Evolutionary conservation across 176 grass and related monocot genomes (phyloP).

Genomic region (Triticum timopheevii): DNA sequence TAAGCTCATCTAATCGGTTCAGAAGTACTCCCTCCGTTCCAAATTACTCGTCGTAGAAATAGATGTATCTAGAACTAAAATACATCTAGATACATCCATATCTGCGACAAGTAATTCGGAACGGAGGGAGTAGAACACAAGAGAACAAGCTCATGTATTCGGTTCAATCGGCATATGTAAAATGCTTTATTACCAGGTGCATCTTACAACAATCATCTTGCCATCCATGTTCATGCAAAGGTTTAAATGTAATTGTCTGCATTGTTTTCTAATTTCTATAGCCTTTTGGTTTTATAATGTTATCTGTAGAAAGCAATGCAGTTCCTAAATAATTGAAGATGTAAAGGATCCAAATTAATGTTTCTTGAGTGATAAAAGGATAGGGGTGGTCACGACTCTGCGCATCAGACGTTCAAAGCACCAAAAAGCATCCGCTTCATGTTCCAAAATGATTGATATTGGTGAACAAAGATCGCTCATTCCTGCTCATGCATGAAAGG

Average conservation of each 20-base stretch:
- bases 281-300: not conserved
- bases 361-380: not conserved
- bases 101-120: too few species aligned
- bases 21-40: too few species aligned
- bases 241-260: not conserved
- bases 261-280: not conserved
- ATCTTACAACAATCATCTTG: not conserved
- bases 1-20: too few species aligned
- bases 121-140: too few species aligned
- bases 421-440: conserved; percentile 99
- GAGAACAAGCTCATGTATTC: too few species aligned
- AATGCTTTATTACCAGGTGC: not conserved
- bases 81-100: too few species aligned
- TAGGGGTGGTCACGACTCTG: conserved; percentile 64
- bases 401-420: conserved; percentile 98
- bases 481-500: conserved; percentile 56
- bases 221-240: not conserved
- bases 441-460: conserved; percentile 85
- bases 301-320: not conserved
- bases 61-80: too few species aligned
- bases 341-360: not conserved
- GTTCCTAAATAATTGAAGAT: conserved; percentile 1
- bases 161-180: not conserved
- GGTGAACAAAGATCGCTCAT: conserved; percentile 99
- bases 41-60: too few species aligned